phyloP scores from a whole-genome alignment of 1,284 basidiomycete genomes.

The Cerrena zonata region DNA sequence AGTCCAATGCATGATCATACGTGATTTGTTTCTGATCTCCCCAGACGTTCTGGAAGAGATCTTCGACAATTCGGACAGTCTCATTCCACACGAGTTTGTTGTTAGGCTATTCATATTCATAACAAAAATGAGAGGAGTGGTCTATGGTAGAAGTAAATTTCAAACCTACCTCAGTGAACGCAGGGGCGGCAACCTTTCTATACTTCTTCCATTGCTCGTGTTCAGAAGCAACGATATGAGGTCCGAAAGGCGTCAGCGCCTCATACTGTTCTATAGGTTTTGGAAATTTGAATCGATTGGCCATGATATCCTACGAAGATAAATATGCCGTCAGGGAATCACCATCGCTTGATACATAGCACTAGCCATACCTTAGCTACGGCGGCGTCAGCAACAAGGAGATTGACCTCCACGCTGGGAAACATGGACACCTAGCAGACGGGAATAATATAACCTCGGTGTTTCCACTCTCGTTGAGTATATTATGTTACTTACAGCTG shows the following conservation, averaged over 20 bases:
- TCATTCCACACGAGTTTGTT: slow-evolving; percentile 57
- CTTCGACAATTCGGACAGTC: slow-evolving; percentile 34
- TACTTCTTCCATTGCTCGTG: slow-evolving; percentile 53
- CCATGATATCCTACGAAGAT: slow-evolving; percentile 12
- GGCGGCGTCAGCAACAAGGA: slow-evolving; percentile 21
- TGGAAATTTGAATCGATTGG: slow-evolving; percentile 20
- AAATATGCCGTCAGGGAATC: slow-evolving; percentile 1
- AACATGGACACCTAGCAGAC: slow-evolving; percentile 12
- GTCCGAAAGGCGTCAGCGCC: slow-evolving; percentile 33
- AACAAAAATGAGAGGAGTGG: too few relatives aligned
- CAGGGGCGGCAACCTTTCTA: slow-evolving; percentile 38
- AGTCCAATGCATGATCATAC: slow-evolving; percentile 29
- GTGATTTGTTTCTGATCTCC: slow-evolving; percentile 24
- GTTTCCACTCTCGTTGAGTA: neutral
- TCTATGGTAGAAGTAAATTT: neutral
- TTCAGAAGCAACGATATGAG: slow-evolving; percentile 50
- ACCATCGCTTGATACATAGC: neutral
- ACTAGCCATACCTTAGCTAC: slow-evolving; percentile 17
- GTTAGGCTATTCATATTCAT: slow-evolving; percentile 27
- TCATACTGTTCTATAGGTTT: slow-evolving; percentile 29
- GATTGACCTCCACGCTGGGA: slow-evolving; percentile 15
- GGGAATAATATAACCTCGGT: slow-evolving; percentile 6
- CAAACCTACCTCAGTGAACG: slow-evolving; percentile 32
- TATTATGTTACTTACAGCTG: slow-evolving; percentile 16
- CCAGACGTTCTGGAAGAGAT: slow-evolving; percentile 36